phyloP scores from a whole-genome alignment of 2,329 filamentous ascomycete genomes.

The Cercospora canescens region DNA sequence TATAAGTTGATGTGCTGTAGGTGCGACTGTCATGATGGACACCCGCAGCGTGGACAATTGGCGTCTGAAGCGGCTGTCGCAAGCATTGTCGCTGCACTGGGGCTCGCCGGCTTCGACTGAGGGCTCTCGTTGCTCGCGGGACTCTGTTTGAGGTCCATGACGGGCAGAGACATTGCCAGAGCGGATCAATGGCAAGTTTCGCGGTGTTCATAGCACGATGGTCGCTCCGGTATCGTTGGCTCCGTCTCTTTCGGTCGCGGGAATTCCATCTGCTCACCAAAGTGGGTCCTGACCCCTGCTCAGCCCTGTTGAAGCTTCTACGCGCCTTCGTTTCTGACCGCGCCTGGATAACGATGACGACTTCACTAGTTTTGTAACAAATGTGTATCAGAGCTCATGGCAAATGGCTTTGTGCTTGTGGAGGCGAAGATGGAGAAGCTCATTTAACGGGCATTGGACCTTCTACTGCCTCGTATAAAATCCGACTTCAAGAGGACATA shows the following conservation, averaged over 20 bases:
- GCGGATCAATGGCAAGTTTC: slow-evolving; percentile 53
- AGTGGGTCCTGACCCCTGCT: background rate
- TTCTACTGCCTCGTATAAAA: no score
- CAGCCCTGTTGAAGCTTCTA: background rate
- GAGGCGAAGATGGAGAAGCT: no score
- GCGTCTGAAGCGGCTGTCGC: slow-evolving; percentile 16
- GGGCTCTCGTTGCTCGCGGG: slow-evolving; percentile 4
- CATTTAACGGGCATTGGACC: no score
- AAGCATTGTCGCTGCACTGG: slow-evolving; percentile 14
- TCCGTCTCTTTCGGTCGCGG: background rate
- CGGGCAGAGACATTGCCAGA: slow-evolving; percentile 66
- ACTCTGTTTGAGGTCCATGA: slow-evolving; percentile 34
- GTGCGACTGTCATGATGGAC: background rate
- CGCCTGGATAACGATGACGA: no score
- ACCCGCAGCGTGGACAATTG: background rate
- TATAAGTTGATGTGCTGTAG: background rate
- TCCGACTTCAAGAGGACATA: background rate
- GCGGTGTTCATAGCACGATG: slow-evolving; percentile 35
- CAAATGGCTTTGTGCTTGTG: no score
- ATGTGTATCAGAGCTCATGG: no score
- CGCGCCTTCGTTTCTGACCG: background rate
- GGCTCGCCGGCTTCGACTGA: slow-evolving; percentile 13
- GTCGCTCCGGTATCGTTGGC: background rate
- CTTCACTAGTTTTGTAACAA: no score
- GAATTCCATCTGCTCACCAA: background rate